These are phyloP conservation scores for Neopestalotiopsis sp. DNA, from an alignment of 2,329 filamentous ascomycete genomes.

Conservation along the genomic window DNA sequence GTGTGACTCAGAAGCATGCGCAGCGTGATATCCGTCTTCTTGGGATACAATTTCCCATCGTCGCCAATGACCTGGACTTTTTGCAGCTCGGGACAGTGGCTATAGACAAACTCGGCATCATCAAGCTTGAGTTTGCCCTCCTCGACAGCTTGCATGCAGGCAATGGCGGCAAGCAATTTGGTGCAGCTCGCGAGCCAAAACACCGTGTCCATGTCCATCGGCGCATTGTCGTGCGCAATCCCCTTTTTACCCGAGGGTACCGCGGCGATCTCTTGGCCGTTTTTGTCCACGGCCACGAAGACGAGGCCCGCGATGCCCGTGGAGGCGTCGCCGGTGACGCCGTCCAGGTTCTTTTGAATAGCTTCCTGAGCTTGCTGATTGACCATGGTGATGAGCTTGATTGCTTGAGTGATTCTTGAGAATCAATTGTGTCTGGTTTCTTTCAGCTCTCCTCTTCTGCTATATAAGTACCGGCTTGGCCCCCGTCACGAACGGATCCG, in stretches of 20 bases:
- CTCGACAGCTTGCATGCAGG: constrained; percentile 64
- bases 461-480: no score
- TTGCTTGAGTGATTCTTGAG: no score
- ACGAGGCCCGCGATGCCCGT: constrained; percentile 10
- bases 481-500: no score
- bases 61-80: constrained; percentile 49
- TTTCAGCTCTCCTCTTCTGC: no score
- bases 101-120: constrained; percentile 50
- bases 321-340: not conserved
- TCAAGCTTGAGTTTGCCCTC: constrained; percentile 53
- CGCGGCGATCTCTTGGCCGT: constrained; percentile 52
- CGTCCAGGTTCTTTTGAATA: not conserved
- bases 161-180: constrained; percentile 58
- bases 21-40: constrained; percentile 57
- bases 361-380: not conserved
- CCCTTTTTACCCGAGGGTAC: constrained; percentile 56
- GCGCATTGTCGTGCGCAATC: constrained; percentile 42
- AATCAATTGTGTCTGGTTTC: no score
- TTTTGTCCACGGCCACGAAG: constrained; percentile 46
- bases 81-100: constrained; percentile 55
- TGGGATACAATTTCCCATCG: constrained; percentile 46
- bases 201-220: constrained; percentile 64
- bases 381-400: not conserved
- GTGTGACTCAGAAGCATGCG: constrained; percentile 63
- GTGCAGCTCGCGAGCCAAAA: constrained; percentile 67